Evolutionary conservation across 2,329 filamentous ascomycete genomes (phyloP).

Genomic region (Cyanodermella asteris): DNA sequence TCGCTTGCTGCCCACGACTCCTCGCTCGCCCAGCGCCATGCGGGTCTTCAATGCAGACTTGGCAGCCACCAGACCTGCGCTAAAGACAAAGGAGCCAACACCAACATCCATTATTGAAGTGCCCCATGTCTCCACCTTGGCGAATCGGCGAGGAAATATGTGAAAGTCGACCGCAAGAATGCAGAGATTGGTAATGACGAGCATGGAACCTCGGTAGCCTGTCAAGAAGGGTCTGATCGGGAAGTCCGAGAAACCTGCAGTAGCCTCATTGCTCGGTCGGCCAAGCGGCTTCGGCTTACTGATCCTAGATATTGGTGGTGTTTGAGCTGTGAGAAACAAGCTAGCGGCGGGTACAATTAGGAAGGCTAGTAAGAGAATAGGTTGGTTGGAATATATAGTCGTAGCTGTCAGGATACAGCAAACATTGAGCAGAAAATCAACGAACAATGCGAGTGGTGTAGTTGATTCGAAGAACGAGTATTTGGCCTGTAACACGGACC

Average conservation of each 20-base stretch:
- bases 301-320: too few relatives aligned
- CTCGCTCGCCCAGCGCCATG: too few relatives aligned
- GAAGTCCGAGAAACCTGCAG: slow-evolving; percentile 26
- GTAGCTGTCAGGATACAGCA: slow-evolving; percentile 61
- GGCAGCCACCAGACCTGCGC: slow-evolving; percentile 74
- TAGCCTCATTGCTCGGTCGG: slow-evolving; percentile 2
- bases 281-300: slow-evolving; percentile 5
- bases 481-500: slow-evolving; percentile 70
- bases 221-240: slow-evolving; percentile 85
- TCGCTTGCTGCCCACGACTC: too few relatives aligned
- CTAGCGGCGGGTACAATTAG: slow-evolving; percentile 49
- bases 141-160: slow-evolving; percentile 81
- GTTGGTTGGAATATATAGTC: slow-evolving; percentile 59
- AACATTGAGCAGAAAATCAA: slow-evolving; percentile 79
- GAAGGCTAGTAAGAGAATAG: slow-evolving; percentile 52
- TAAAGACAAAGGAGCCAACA: slow-evolving; percentile 94
- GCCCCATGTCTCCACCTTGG: slow-evolving; percentile 98
- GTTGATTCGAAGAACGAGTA: slow-evolving; percentile 68
- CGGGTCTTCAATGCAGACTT: slow-evolving; percentile 54
- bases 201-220: slow-evolving; percentile 74
- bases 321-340: slow-evolving; percentile 24
- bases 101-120: slow-evolving; percentile 98
- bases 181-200: slow-evolving; percentile 69
- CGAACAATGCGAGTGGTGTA: slow-evolving; percentile 40
- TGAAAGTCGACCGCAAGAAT: slow-evolving; percentile 95